Percentiles rank a stretch among this genome's conserved stretches.
Evolutionary conservation across 2,329 filamentous ascomycete genomes (phyloP).

Genomic region (Amylocarpus encephaloides): DNA sequence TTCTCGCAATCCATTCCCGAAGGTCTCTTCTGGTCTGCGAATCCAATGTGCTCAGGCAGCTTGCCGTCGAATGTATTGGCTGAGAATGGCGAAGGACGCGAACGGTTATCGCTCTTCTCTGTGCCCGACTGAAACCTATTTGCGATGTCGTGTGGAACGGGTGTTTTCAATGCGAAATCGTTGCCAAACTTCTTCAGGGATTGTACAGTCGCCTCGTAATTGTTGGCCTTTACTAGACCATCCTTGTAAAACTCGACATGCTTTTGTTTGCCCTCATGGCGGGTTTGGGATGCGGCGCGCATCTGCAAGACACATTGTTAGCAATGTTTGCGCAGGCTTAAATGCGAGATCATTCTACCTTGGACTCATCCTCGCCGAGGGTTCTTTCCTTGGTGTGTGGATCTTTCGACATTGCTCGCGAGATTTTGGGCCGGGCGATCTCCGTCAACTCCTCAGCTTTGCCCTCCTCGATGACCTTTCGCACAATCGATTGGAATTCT

Average conservation of each 20-base stretch:
- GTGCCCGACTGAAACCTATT: neutral
- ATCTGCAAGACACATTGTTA: neutral
- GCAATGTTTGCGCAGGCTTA: neutral
- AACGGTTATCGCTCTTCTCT: too few relatives aligned
- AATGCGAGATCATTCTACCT: neutral
- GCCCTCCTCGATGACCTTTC: slow-evolving; percentile 6
- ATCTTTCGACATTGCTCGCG: neutral
- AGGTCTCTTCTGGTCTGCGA: too few relatives aligned
- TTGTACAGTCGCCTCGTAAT: too few relatives aligned
- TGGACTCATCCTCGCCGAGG: neutral
- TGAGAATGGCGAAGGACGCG: too few relatives aligned
- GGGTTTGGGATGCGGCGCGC: neutral
- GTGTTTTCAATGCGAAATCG: neutral
- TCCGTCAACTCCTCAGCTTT: slow-evolving; percentile 1
- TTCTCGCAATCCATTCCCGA: neutral
- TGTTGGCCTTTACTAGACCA: too few relatives aligned
- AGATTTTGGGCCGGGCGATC: neutral
- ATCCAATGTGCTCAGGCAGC: too few relatives aligned
- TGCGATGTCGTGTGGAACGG: neutral
- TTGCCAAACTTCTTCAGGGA: neutral
- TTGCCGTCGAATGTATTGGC: too few relatives aligned
- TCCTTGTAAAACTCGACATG: too few relatives aligned
- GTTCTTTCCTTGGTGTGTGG: neutral
- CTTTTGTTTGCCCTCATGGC: too few relatives aligned
- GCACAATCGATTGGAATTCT: slow-evolving; percentile 4